A percentile compares a stretch with the other conserved stretches of the same genome.
Evolutionary conservation across 345 rosid genomes (phyloP).

Genomic region (Salix viminalis): DNA sequence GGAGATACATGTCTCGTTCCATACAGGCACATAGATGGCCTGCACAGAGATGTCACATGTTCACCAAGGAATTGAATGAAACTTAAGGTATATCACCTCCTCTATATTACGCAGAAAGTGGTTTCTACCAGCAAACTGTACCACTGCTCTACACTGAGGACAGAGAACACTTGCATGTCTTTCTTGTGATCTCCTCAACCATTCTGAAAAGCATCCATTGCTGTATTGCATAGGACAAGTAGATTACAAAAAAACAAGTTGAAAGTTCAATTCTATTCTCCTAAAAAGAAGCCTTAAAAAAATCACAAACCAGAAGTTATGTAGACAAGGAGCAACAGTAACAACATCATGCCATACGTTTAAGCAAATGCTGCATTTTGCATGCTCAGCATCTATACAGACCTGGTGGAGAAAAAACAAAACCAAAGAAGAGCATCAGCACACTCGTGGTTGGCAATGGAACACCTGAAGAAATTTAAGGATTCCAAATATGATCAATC

Average conservation of each 20-base stretch:
- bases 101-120: conserved; percentile 70
- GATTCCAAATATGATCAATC: conserved; percentile 1
- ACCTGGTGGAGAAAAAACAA: conserved; percentile 41
- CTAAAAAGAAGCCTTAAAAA: neutral
- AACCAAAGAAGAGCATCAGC: neutral
- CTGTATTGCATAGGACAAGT: conserved; percentile 40
- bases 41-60: neutral
- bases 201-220: conserved; percentile 96
- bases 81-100: conserved; percentile 48
- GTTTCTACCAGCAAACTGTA: conserved; percentile 78
- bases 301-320: conserved; percentile 72
- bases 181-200: conserved; percentile 75
- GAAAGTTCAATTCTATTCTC: neutral
- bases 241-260: conserved; percentile 12
- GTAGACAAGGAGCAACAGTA: conserved; percentile 91
- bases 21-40: neutral
- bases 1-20: neutral
- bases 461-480: neutral
- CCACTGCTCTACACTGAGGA: conserved; percentile 88
- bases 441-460: conserved; percentile 1
- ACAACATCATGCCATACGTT: conserved; percentile 93
- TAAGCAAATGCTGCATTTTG: conserved; percentile 90
- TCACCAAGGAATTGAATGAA: neutral
- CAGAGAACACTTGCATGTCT: conserved; percentile 65
- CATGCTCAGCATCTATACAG: conserved; percentile 60